phyloP scores from a whole-genome alignment of 768 basidiomycete species.

The Baorangia bicolor region DNA sequence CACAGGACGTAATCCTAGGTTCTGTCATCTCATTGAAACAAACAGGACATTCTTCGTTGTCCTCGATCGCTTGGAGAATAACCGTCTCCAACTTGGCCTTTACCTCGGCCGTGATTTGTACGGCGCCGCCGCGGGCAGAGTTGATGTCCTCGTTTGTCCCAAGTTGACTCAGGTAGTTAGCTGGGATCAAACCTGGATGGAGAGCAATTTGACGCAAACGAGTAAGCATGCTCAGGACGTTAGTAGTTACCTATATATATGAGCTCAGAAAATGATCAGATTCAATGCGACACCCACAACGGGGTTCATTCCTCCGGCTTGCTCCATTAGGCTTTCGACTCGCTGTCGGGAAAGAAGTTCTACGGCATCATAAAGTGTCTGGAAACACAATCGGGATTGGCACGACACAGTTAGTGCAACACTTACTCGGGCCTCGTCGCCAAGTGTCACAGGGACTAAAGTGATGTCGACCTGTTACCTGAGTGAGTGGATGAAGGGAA shows the following conservation, averaged over 20 bases:
- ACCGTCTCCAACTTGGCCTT: constrained; percentile 54
- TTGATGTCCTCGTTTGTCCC: constrained; percentile 31
- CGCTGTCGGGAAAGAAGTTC: constrained; percentile 61
- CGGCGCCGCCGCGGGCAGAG: constrained; percentile 17
- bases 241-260: constrained; percentile 54
- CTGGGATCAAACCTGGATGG: constrained; percentile 74
- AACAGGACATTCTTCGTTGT: constrained; percentile 80
- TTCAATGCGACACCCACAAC: constrained; percentile 33
- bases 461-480: constrained; percentile 69
- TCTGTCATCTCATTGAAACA: constrained; percentile 62
- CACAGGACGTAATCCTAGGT: constrained; percentile 70
- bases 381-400: constrained; percentile 1
- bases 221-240: constrained; percentile 80
- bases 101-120: constrained; percentile 52
- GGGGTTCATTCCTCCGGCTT: constrained; percentile 38
- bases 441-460: constrained; percentile 64
- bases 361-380: constrained; percentile 70
- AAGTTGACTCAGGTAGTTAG: constrained; percentile 67
- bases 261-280: neutral
- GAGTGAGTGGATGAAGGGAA: constrained; percentile 2
- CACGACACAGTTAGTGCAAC: neutral
- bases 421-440: constrained; percentile 61
- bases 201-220: constrained; percentile 81
- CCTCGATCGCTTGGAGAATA: constrained; percentile 69
- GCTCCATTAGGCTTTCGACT: constrained; percentile 53